phyloP scores from a whole-genome alignment of 805 yeast species.

The Torulaspora indica region DNA sequence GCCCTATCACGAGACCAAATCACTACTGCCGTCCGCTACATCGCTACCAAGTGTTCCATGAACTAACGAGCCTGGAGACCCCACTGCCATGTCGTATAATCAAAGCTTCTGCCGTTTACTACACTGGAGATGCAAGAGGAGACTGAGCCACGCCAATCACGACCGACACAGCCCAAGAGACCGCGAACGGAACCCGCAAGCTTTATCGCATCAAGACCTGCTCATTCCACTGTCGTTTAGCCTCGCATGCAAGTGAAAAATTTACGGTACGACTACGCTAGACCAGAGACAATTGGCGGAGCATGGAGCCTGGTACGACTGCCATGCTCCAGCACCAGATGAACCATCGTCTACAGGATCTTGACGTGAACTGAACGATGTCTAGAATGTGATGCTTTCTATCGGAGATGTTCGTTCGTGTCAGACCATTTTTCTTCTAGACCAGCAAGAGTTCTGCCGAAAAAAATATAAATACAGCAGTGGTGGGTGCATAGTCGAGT shows the following conservation, averaged over 20 bases:
- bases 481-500: background rate
- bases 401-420: constrained; percentile 10
- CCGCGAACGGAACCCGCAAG: constrained; percentile 5
- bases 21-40: constrained; percentile 9
- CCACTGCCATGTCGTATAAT: too few relatives aligned
- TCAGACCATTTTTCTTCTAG: constrained; percentile 8
- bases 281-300: background rate
- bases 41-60: constrained; percentile 8
- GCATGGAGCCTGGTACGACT: background rate
- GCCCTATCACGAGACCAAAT: constrained; percentile 18
- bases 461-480: constrained; percentile 9
- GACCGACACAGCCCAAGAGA: constrained; percentile 1
- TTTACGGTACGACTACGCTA: constrained; percentile 2
- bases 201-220: background rate
- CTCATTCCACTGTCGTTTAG: constrained; percentile 5
- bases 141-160: background rate
- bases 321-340: too few relatives aligned
- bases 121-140: too few relatives aligned
- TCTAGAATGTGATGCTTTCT: background rate
- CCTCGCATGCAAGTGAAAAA: constrained; percentile 2
- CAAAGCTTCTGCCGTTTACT: constrained; percentile 1
- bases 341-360: background rate
- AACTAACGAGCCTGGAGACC: too few relatives aligned
- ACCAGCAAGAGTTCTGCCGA: constrained; percentile 4
- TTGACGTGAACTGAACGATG: background rate